Evolutionary conservation across 768 basidiomycete species (phyloP).

Genomic region (Pulveroboletus sp.): DNA sequence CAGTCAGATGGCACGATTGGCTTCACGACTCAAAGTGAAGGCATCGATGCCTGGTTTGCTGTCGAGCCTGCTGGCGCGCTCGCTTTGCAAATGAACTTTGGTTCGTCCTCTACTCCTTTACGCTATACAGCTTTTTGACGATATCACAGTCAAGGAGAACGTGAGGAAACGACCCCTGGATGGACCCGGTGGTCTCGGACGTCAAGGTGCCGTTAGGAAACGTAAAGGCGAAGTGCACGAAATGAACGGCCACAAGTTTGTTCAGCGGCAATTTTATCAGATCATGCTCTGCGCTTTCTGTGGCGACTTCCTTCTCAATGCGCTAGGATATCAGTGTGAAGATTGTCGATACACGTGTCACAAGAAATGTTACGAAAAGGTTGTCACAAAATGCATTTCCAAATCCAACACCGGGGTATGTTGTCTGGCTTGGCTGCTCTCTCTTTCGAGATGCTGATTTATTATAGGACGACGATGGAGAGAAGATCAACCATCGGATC

Average conservation of each 20-base stretch:
- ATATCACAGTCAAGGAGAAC: conserved; percentile 86
- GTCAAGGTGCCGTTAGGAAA: conserved; percentile 96
- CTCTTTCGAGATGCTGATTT: conserved; percentile 1
- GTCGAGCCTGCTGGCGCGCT: conserved; percentile 98
- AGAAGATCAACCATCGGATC: conserved; percentile 98
- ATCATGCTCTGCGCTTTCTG: conserved; percentile 98
- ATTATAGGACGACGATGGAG: conserved; percentile 86
- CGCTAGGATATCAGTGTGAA: conserved; percentile 97
- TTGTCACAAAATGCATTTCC: conserved; percentile 98
- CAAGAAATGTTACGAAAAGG: conserved; percentile 98
- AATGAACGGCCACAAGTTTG: conserved; percentile 99
- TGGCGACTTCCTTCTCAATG: conserved; percentile 95
- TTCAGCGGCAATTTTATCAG: conserved; percentile 96
- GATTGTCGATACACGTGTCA: conserved; percentile 99
- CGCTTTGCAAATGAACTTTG: conserved; percentile 83
- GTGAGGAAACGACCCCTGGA: conserved; percentile 95
- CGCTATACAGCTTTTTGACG: not conserved
- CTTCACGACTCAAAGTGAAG: conserved; percentile 48
- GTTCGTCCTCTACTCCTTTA: conserved; percentile 45
- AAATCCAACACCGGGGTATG: conserved; percentile 89
- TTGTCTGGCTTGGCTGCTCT: conserved; percentile 28
- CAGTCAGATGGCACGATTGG: conserved; percentile 30
- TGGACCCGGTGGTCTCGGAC: conserved; percentile 85
- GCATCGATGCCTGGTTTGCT: conserved; percentile 95
- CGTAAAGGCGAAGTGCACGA: conserved; percentile 98